Evolutionary conservation across 2,329 filamentous ascomycete genomes (phyloP), one percentile per base, ranked within the genome.

Genomic region (Biscogniauxia sp.): DNA sequence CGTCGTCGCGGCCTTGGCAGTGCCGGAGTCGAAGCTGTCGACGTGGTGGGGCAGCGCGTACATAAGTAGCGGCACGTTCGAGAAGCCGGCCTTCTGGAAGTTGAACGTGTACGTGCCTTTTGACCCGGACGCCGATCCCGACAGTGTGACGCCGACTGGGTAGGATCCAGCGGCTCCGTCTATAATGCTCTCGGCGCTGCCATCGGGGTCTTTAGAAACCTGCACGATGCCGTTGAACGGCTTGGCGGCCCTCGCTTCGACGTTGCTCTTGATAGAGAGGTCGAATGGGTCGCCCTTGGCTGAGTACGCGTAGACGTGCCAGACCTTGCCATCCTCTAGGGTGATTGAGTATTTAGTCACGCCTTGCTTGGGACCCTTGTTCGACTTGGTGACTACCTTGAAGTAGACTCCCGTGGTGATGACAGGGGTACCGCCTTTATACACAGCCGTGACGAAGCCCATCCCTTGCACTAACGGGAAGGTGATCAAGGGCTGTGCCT

Each of bases 391-490:
- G 54, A 97, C 79, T 19, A 82, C 86, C 60, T 82, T 82, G 79
- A 94, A 96, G 62, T 88, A 89, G 1, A 95, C 84, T 1, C 86
- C 87, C 20, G 88, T 89, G 67, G 93, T 87, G 51, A 98, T 82
- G 3, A 88, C 71, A 0, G 94, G 94, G 7, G 86, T 88, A 0
- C 86, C 81, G 28, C 87, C 86, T 57, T 81, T 82, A 75, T 93
- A 98, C 19, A 90, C 75, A 0, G 82, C 93, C 4, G 93, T 97
- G 19, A 97, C 80, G 68, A 93, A 96, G 0, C 86, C 89, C 87
- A 96, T 95, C 11, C 95, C 95, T 72, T 98, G 94, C 0, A 96
- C 87, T 7, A 97, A 72, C 0, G 93, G 93, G 65, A 96, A 92
- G 0, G 85, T 88, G 20, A 98, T 82, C 1, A 83, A 80, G 0